Evolutionary conservation across 2,329 filamentous ascomycete species (phyloP), one percentile per base, ranked within the genome.

Genomic region (Fusarium drepaniforme): DNA sequence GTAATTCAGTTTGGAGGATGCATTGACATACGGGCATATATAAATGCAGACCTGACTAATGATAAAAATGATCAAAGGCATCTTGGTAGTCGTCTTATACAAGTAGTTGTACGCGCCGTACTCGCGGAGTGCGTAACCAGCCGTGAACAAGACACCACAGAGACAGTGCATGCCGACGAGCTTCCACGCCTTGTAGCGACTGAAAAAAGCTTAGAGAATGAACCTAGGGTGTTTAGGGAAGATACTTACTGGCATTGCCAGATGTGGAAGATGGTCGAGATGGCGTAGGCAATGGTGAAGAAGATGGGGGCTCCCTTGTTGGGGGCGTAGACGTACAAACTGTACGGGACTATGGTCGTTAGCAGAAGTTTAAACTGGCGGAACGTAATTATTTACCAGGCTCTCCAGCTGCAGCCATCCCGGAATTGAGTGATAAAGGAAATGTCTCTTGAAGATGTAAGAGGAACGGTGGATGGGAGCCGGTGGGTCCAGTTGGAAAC

Each of bases 301-400:
- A 89, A 75, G 23, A 90, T 84, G 0, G 90, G 88, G 1, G 88
- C 88, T 6, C 73, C 83, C 77, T 89, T 88, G 78, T 88, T 89
- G 0, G 90, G 90, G 15, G 85, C 85, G 71, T 90, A 91, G 74
- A 86, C 79, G 63, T 66, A 77, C 2, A 77, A 44, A 40, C 75
- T 77, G 15, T 61, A 61, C 25, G 25, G 25, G 16, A 61, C 58
- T 61, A 11, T 11, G 4, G 4, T 8, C 8, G 15, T 61, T n/a
- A 61, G n/a, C 4, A 30, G 16, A 16, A 23, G 23, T 23, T 23
- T 23, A 23, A 23, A 23, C 23, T 23, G 23, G 23, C 23, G 23
- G 23, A 23, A 23, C 23, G 23, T 23, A 23, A 23, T 23, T 23
- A 23, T 23, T 23, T 35, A 58, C 49, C 8, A 28, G 49, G 44